Base-by-base conservation (phyloP, 108 stramenopile species). In the Thalassiosira profunda region DNA sequence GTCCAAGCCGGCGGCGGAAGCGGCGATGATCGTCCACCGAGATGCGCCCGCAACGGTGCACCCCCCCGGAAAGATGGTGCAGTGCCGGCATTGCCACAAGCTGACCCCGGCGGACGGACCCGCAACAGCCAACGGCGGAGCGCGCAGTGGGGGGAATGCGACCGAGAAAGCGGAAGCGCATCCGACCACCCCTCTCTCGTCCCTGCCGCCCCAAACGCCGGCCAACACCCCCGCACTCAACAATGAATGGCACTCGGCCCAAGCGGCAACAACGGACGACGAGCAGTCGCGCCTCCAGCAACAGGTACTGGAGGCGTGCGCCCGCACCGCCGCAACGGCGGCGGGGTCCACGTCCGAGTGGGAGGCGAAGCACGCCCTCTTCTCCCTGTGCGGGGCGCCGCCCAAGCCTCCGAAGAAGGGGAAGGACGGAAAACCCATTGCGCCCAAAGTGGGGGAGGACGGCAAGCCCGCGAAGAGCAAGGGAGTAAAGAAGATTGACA, bases 401-500 rank as follows among this genome's bases (percentile, higher is more conserved):
- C 36, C 63, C 36, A 66, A 53, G 24, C 41, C 20, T 7, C 7
- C 20, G 5, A 15, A 6, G 20, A 25, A 15, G 41, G 3, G 26
- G 42, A 65, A 49, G 48, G 17, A 35, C 11, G 15, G 21, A 14
- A 10, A 33, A 30, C 28, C 2, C 38, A 12, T 40, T 9, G 11
- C 38, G 9, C 11, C 12, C 12, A 40, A 37, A 26, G 20, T n/a
- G 14, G 41, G 3, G 26, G 42, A 65, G 31, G 48, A 21, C 28
- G 8, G 15, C 23, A 79, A 54, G 21, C 28, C 28, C 6, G n/a
- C 28, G 25, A 4, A 9, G 28, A 54, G 5, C 14, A 2, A 11
- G 31, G 1, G 33, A 18, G 54, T 31, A 79, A 76, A 76, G n/a
- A 67, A 60, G 18, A 21, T 88, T 1, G 25, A 40, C n/a, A 80